Evolutionary conservation across 192 early-diverging fungal genomes (phyloP).

Genomic region (Dimargaris cristalligena): DNA sequence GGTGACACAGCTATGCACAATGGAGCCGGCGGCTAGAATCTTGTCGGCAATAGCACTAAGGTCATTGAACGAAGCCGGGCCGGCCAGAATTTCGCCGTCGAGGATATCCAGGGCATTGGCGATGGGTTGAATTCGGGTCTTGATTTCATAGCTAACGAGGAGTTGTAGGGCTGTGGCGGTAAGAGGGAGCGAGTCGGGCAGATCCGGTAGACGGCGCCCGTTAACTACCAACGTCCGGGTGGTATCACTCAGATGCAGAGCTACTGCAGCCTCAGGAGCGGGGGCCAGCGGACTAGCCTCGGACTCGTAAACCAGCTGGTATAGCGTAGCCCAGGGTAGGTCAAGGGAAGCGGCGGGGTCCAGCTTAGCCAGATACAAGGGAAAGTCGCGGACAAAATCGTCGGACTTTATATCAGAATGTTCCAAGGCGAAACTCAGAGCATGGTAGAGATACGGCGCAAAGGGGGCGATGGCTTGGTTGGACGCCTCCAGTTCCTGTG

Average conservation of each 20-base stretch:
- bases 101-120: constrained; percentile 12
- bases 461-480: too few species aligned
- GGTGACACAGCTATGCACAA: constrained; percentile 8
- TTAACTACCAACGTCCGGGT: constrained; percentile 35
- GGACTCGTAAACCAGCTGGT: too few species aligned
- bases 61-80: background rate
- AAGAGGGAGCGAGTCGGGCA: constrained; percentile 27
- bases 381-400: too few species aligned
- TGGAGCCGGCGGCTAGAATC: background rate
- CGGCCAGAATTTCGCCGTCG: background rate
- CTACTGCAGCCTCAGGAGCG: constrained; percentile 3
- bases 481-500: too few species aligned
- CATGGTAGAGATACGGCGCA: too few species aligned
- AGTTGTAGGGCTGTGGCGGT: constrained; percentile 34
- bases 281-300: too few species aligned
- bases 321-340: too few species aligned
- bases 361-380: too few species aligned
- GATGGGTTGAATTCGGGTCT: constrained; percentile 25
- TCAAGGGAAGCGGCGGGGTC: too few species aligned
- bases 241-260: constrained; percentile 12
- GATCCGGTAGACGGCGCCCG: constrained; percentile 34
- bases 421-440: too few species aligned
- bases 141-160: constrained; percentile 40
- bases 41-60: too few species aligned
- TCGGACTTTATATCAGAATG: too few species aligned